phyloP scores from a whole-genome alignment of 2,329 filamentous ascomycete genomes.

The Verticillium zaregamsianum region DNA sequence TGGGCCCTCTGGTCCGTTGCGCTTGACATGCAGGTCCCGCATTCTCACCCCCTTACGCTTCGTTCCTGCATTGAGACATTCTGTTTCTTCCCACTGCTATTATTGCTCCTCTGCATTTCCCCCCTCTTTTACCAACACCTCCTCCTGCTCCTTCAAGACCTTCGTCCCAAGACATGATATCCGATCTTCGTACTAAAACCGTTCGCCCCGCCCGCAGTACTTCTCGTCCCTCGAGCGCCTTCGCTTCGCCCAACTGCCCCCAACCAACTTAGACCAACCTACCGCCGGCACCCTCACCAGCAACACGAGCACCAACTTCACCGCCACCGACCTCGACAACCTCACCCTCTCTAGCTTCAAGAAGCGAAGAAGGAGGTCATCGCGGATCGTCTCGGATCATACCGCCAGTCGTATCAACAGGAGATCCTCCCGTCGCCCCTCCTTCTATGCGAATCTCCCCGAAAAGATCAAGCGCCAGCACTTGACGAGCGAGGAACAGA shows the following conservation, averaged over 20 bases:
- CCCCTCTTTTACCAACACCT: neutral
- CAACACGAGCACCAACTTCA: neutral
- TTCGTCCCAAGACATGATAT: neutral
- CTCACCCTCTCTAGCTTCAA: constrained; percentile 12
- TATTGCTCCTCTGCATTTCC: constrained; percentile 3
- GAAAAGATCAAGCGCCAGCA: constrained; percentile 68
- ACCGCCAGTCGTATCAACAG: constrained; percentile 18
- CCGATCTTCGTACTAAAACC: constrained; percentile 8
- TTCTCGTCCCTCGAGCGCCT: constrained; percentile 70
- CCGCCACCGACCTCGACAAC: constrained; percentile 7
- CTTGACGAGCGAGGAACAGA: constrained; percentile 69
- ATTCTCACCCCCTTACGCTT: constrained; percentile 5
- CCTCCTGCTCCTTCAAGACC: neutral
- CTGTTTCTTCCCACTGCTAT: constrained; percentile 15
- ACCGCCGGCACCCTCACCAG: constrained; percentile 4
- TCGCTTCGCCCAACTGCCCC: constrained; percentile 39
- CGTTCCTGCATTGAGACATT: constrained; percentile 37
- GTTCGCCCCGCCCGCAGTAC: constrained; percentile 44
- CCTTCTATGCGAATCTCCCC: constrained; percentile 67
- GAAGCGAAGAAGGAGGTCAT: constrained; percentile 7
- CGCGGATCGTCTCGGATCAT: constrained; percentile 21
- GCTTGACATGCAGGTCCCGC: neutral
- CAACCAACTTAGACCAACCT: constrained; percentile 2
- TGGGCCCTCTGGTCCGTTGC: neutral
- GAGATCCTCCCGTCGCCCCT: constrained; percentile 28